Base-by-base conservation (phyloP, 2,329 filamentous ascomycete genomes). In the Verruconis gallopava region DNA sequence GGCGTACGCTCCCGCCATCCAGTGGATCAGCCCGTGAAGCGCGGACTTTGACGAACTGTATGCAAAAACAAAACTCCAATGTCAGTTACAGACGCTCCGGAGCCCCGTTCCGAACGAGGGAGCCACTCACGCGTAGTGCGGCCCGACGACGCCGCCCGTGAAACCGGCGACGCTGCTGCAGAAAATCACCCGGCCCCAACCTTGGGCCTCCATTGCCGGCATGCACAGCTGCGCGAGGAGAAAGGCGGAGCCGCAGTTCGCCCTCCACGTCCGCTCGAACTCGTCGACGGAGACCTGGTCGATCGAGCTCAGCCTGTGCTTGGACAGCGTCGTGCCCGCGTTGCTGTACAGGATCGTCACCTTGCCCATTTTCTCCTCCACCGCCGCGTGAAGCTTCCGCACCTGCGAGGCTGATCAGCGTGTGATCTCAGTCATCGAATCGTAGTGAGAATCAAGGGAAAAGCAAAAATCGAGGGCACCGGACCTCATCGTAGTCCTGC, bases 11-110 rank as follows among this genome's bases (percentile, higher is more conserved):
- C 48, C 50, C 1, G 64, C 61, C 17, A 70, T 49, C 56, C 66
- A 69, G 50, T 67, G 64, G 46, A 68, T 55, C 50, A 69, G 58
- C 17, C 63, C 63, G 47, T 64, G 65, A 35, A 68, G 46, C 2
- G 66, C 66, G 36, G 60, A 62, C 50, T 69, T 69, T 1, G 55
- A 58, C 9, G 21, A 38, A 11, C 38, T 40, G 38, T 5, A 11
- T 11, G 11, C 13, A 38, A 6, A n/a, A 37, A 39, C 12, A 39
- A 32, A 32, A 13, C 25, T 11, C 13, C 25, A 32, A 32, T n/a
- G n/a, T n/a, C n/a, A n/a, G n/a, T n/a, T n/a, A n/a, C n/a, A n/a
- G n/a, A n/a, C n/a, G n/a, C n/a, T 32, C 25, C 11, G n/a, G 25
- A 30, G 25, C 25, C 6, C 25, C 9, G 6, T 9, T 30, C 34